phyloP scores from a whole-genome alignment of 2,329 filamentous ascomycete species.

The Aspergillus glaucus region DNA sequence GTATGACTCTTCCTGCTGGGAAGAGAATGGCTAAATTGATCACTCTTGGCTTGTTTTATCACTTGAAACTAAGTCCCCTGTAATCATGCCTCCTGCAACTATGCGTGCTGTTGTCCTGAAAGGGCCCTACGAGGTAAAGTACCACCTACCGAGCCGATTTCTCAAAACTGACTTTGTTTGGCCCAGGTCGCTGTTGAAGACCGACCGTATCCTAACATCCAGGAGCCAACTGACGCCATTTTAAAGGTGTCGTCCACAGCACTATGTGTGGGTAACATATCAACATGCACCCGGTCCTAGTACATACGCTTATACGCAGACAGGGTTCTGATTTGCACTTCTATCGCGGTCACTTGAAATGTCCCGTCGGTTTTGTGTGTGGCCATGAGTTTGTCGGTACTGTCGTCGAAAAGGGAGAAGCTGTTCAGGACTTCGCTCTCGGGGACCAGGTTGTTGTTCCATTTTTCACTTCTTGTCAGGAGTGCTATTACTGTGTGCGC shows the following conservation, averaged over 20 bases:
- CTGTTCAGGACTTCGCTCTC: conserved; percentile 58
- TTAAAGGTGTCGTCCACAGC: conserved; percentile 73
- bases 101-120: conserved; percentile 86
- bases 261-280: conserved; percentile 61
- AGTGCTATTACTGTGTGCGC: conserved; percentile 61
- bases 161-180: too few species aligned
- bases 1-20: too few species aligned
- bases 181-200: conserved; percentile 60
- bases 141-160: too few species aligned
- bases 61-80: too few species aligned
- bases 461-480: conserved; percentile 73
- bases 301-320: too few species aligned
- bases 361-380: conserved; percentile 47
- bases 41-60: too few species aligned
- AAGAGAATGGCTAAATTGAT: too few species aligned
- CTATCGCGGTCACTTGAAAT: conserved; percentile 59
- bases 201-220: conserved; percentile 64
- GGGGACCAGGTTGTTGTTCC: conserved; percentile 67
- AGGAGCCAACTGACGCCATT: conserved; percentile 64
- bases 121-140: conserved; percentile 52
- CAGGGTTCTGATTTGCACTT: conserved; percentile 60
- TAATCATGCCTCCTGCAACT: conserved; percentile 29
- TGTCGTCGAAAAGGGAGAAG: conserved; percentile 59
- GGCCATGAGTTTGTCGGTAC: conserved; percentile 75
- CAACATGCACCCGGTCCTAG: neutral